Conservation (phyloP, 108 stramenopile genomes). For the Aurantiochytrium sp. region DNA sequence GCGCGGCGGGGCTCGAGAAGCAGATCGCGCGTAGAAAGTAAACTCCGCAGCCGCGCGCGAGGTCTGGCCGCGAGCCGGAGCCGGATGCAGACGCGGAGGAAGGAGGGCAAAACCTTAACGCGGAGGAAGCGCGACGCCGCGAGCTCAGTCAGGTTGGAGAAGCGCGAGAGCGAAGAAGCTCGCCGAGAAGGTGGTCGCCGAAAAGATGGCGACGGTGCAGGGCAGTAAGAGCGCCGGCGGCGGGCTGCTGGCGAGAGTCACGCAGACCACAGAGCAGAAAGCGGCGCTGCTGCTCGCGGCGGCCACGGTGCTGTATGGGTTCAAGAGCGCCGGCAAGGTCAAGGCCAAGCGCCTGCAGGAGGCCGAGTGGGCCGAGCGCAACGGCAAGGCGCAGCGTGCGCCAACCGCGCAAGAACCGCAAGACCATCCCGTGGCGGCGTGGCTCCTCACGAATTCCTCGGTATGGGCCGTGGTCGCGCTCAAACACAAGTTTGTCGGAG, state of each 20-base stretch:
- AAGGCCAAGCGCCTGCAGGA: not conserved
- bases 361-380: not conserved
- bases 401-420: not conserved
- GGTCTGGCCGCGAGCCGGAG: too few relatives aligned
- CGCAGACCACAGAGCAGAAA: not conserved
- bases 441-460: not conserved
- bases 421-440: not conserved
- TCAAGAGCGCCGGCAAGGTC: not conserved
- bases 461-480: not conserved
- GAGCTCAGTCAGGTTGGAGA: too few relatives aligned
- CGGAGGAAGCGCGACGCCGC: too few relatives aligned
- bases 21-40: too few relatives aligned
- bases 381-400: not conserved
- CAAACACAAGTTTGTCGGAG: not conserved
- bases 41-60: too few relatives aligned
- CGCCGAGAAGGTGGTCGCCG: too few relatives aligned
- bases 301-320: not conserved
- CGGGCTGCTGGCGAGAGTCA: not conserved
- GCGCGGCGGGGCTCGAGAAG: too few relatives aligned
- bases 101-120: too few relatives aligned
- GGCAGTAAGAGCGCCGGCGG: not conserved
- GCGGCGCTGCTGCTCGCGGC: not conserved
- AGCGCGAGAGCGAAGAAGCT: too few relatives aligned
- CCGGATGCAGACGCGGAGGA: too few relatives aligned
- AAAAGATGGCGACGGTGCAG: not conserved